Base-by-base conservation (phyloP, 192 early-diverging fungal species). In the Coemansia pectinata region DNA sequence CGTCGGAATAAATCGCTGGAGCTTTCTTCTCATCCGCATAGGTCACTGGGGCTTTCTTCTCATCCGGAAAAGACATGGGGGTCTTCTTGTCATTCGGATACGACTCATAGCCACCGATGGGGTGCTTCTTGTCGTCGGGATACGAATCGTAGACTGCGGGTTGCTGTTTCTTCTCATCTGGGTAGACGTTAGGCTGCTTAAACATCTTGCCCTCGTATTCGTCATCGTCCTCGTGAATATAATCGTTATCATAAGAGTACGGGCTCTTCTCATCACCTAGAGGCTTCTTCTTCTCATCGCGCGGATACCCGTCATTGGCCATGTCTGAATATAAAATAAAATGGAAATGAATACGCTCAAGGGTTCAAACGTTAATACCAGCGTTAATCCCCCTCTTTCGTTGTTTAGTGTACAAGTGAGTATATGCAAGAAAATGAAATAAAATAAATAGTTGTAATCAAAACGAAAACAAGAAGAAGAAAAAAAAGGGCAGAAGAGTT, bases 271-370 rank as follows among this genome's bases (percentile, higher is more conserved):
- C 59, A 19, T 61, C 59, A 60, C 40, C 67, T 15, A 34, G 12
- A 14, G 41, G 23, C 29, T 61, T 36, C 34, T 61, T 60, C 42
- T 69, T 62, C 67, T 69, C 67, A 61, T 69, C 19, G 45, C 40
- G 48, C 27, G 61, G 17, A 58, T 42, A 63, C 19, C 59, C 59
- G 14, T 29, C 5, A 15, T 57, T 57, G 31, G 25, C 53, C 31
- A 57, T 27, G 25, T 27, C 31, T 31, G 7, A 57, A 33, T 15
- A 29, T 12, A 17, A 8, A 23, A 29, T 31, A 57, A 12, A 53
- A 38, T 15, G 10, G 14, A 4, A 42, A 42, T 42, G 41, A 11
- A 42, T 15, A 15, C 41, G 41, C 11, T 15, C 14, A 42, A 42
- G 41, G 41, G 11, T 15, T 15, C 4, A 4, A 42, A 57, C 23